Evolutionary conservation across 805 yeast species (phyloP).

Genomic region (Jamesozyma piceae): DNA sequence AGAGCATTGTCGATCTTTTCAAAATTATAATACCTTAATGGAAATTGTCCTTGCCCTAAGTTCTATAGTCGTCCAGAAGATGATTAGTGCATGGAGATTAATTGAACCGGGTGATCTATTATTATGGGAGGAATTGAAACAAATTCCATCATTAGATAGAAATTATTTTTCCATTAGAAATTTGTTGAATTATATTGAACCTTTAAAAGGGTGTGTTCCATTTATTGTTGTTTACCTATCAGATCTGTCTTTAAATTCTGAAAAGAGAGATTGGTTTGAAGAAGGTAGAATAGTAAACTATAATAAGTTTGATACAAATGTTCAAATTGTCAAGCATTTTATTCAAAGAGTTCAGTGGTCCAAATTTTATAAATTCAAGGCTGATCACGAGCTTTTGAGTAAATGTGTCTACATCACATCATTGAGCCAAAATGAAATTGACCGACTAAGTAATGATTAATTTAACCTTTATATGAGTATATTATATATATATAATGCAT

Average conservation of each 20-base stretch:
- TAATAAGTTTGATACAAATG: constrained; percentile 65
- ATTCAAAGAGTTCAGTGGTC: constrained; percentile 84
- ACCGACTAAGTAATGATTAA: constrained; percentile 1
- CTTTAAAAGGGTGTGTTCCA: constrained; percentile 75
- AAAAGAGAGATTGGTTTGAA: constrained; percentile 29
- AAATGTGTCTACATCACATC: constrained; percentile 77
- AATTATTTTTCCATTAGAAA: constrained; percentile 61
- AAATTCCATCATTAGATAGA: constrained; percentile 61
- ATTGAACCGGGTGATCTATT: constrained; percentile 65
- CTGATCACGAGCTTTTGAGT: constrained; percentile 58
- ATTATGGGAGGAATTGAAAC: constrained; percentile 57
- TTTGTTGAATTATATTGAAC: constrained; percentile 41
- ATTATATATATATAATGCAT: background rate
- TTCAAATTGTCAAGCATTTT: constrained; percentile 66
- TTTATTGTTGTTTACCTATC: constrained; percentile 79
- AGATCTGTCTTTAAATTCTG: constrained; percentile 64
- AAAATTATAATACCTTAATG: constrained; percentile 80
- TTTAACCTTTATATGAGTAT: background rate
- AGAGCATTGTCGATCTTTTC: constrained; percentile 56
- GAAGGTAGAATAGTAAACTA: constrained; percentile 52
- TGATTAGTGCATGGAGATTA: constrained; percentile 64
- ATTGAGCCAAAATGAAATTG: constrained; percentile 60
- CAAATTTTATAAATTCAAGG: constrained; percentile 46
- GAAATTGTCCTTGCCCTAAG: constrained; percentile 78
- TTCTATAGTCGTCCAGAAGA: constrained; percentile 48